phyloP scores from a whole-genome alignment of 1,139 yeast species.

The Arxiozyma slooffiae region DNA sequence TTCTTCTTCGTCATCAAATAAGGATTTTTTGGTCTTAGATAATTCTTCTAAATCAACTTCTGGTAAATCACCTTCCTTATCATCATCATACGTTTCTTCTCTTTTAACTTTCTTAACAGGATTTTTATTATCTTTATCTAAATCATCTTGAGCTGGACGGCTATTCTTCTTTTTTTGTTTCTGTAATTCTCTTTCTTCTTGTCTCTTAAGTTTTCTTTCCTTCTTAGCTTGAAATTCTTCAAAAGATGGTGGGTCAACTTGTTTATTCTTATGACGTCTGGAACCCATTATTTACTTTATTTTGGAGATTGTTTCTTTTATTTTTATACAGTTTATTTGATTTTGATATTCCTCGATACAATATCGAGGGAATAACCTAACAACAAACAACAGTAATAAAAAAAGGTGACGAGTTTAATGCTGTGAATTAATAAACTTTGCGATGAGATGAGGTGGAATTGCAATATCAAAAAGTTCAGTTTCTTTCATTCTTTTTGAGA shows the following conservation, averaged over 20 bases:
- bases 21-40: slow-evolving; percentile 56
- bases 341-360: not conserved
- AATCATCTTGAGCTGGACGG: slow-evolving; percentile 23
- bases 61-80: slow-evolving; percentile 43
- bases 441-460: slow-evolving; percentile 19
- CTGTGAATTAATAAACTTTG: not conserved
- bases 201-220: slow-evolving; percentile 35
- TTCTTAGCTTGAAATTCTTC: slow-evolving; percentile 68
- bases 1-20: slow-evolving; percentile 68
- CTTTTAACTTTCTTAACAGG: slow-evolving; percentile 28
- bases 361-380: too few species aligned
- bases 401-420: not conserved
- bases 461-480: slow-evolving; percentile 8
- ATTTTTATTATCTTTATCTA: slow-evolving; percentile 14
- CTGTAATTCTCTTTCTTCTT: slow-evolving; percentile 23
- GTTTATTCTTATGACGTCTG: slow-evolving; percentile 83
- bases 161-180: slow-evolving; percentile 21
- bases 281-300: slow-evolving; percentile 50
- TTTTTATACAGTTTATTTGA: not conserved
- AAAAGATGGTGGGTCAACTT: slow-evolving; percentile 76
- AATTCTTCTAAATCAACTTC: slow-evolving; percentile 59
- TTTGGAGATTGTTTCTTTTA: not conserved
- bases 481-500: not conserved
- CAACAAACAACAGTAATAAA: not conserved
- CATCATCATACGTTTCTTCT: slow-evolving; percentile 27